Evolutionary conservation across 2,329 filamentous ascomycete species (phyloP).

Genomic region (Beauveria caledonica): DNA sequence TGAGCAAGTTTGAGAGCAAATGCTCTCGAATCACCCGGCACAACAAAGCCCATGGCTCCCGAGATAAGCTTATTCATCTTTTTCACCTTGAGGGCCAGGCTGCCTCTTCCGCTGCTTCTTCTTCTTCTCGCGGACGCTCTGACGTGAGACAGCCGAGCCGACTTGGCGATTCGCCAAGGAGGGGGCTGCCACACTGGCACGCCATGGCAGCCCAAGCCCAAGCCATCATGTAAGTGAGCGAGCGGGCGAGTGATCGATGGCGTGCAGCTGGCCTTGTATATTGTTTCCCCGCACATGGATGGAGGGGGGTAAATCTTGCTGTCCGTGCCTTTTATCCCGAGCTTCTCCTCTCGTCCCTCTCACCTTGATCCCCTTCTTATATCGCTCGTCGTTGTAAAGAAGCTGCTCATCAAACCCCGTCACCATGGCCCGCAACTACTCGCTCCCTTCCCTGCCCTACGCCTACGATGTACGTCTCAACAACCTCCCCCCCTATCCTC

Average conservation of each 20-base stretch:
- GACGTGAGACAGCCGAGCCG: not conserved
- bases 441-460: constrained; percentile 59
- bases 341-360: not conserved
- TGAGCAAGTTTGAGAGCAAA: constrained; percentile 30
- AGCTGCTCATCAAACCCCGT: not conserved
- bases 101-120: not conserved
- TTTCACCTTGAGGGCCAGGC: not conserved
- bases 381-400: not conserved
- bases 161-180: not conserved
- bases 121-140: not conserved
- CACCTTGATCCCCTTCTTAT: not conserved
- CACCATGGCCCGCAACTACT: constrained; percentile 39
- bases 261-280: not conserved
- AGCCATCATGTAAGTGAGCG: not conserved
- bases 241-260: not conserved
- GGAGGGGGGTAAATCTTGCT: not conserved
- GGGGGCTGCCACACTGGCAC: not conserved
- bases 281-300: not conserved
- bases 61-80: not conserved
- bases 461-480: constrained; percentile 54
- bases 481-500: not conserved
- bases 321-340: not conserved
- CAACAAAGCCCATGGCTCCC: not conserved
- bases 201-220: too few relatives aligned
- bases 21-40: constrained; percentile 16